Base-by-base conservation (phyloP, 1,284 basidiomycete genomes). In the Lentinula novae-zelandiae region DNA sequence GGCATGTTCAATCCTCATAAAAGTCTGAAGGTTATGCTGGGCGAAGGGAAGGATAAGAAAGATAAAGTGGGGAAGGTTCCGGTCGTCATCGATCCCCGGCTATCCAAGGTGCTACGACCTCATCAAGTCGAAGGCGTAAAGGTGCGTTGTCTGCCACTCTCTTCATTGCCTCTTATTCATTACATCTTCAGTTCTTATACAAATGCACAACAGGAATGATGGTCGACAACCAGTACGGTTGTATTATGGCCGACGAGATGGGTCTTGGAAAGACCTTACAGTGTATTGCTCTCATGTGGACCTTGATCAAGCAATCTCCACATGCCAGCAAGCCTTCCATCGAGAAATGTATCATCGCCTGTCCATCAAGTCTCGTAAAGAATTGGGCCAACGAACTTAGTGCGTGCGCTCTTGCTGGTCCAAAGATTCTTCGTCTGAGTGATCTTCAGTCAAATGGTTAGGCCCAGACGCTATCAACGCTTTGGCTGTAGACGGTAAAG, bases 231-330 rank as follows among this genome's bases (percentile, higher is more conserved):
- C 95, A 96, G 60, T 95, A 95, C 68, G 96, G 96, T 0, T 98
- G 95, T 69, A 99, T 99, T 71, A 96, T 99, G 92, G 96, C 97
- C 0, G 96, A 99, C 71, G 96, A 98, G 75, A 99, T 99, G 96
- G 96, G 97, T 70, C 85, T 96, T 22, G 93, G 94, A 31, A 96
- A 96, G 76, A 98, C 96, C 4, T 80, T 99, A 6, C 96, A 99
- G 72, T 99, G 97, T 70, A 99, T 99, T 64, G 83, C 96, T 0
- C 84, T 99, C 27, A 78, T 99, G 67, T 99, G 95, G 94, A 98
- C 96, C 0, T 75, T 99, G n/a, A 77, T 98, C 63, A 98, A 96
- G 73, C 97, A 99, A 71, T 98, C 96, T 0, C 95, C 97, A 0
- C 84, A 87, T 53, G 80, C 95, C 0, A 85, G 90, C 31, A 97